Evolutionary conservation across 2,329 filamentous ascomycete species (phyloP).

Genomic region (Cylindrodendrum hubeiense): DNA sequence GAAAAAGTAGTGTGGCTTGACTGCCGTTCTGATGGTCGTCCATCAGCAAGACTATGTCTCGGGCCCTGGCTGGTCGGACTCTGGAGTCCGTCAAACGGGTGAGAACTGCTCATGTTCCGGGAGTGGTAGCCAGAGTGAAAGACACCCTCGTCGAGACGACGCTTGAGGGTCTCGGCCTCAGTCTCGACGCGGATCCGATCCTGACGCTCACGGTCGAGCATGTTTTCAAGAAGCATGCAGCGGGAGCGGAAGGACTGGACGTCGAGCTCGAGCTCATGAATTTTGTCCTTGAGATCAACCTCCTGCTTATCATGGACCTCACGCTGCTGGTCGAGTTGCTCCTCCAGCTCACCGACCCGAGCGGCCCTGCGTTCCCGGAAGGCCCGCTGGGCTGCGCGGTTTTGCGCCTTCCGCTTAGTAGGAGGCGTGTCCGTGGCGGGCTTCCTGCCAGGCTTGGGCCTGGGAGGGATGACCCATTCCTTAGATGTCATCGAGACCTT

Average conservation of each 20-base stretch:
- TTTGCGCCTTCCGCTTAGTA: constrained; percentile 94
- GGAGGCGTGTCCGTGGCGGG: constrained; percentile 92
- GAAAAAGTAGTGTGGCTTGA: constrained; percentile 61
- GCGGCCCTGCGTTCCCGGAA: constrained; percentile 91
- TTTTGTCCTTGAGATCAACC: constrained; percentile 68
- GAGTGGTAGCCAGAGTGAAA: constrained; percentile 44
- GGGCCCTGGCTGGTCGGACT: constrained; percentile 42
- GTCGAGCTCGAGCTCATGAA: constrained; percentile 72
- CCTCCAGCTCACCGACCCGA: constrained; percentile 81
- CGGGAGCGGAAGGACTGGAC: constrained; percentile 74
- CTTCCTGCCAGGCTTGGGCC: constrained; percentile 92
- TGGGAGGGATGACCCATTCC: constrained; percentile 87
- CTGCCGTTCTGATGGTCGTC: constrained; percentile 40
- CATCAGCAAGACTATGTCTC: constrained; percentile 46
- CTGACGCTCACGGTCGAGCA: constrained; percentile 70
- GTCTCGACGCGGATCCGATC: constrained; percentile 59
- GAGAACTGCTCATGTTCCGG: constrained; percentile 42
- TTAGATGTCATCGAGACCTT: constrained; percentile 78
- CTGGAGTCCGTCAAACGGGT: constrained; percentile 45
- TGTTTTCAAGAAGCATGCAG: constrained; percentile 72
- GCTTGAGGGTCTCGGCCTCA: constrained; percentile 52
- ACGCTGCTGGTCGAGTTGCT: constrained; percentile 73
- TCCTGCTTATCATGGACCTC: constrained; percentile 69
- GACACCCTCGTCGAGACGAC: constrained; percentile 45
- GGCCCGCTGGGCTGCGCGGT: constrained; percentile 89